Conservation (phyloP, 2,329 filamentous ascomycete genomes). For the Ophiostoma populinum region DNA sequence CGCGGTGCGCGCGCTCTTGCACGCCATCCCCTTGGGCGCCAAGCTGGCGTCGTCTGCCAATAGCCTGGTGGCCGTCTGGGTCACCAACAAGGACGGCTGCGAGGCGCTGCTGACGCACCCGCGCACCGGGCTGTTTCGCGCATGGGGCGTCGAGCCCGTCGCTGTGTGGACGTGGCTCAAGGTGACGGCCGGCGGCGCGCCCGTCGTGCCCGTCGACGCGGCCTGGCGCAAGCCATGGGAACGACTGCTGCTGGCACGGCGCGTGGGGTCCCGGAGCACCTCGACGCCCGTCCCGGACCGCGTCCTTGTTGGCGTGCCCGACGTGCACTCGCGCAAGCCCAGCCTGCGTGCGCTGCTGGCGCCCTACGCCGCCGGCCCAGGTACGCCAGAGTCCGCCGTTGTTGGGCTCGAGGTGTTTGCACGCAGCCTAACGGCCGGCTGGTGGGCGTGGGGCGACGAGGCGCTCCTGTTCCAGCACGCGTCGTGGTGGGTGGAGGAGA, state of each 20-base stretch:
- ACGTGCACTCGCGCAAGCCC: constrained; percentile 65
- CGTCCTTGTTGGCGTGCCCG: constrained; percentile 53
- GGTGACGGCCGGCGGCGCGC: constrained; percentile 45
- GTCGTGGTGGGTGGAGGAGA: constrained; percentile 7
- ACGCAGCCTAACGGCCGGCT: constrained; percentile 53
- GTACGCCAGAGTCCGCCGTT: too few relatives aligned
- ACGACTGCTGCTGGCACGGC: constrained; percentile 44
- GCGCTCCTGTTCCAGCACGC: constrained; percentile 48
- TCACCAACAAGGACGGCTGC: constrained; percentile 53
- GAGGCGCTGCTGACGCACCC: constrained; percentile 35
- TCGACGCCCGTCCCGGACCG: too few relatives aligned
- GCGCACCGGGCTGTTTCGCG: constrained; percentile 37
- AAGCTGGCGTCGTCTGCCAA: constrained; percentile 30
- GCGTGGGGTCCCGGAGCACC: too few relatives aligned
- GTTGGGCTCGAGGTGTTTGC: constrained; percentile 70
- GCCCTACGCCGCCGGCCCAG: too few relatives aligned
- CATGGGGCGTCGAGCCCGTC: constrained; percentile 47
- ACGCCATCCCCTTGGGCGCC: constrained; percentile 35
- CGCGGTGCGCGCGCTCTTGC: constrained; percentile 33
- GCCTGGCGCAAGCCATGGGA: constrained; percentile 64
- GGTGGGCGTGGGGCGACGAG: constrained; percentile 68
- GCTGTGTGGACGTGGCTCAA: constrained; percentile 73
- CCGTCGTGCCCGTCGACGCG: constrained; percentile 42
- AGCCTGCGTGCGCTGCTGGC: constrained; percentile 46
- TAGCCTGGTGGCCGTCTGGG: constrained; percentile 54